Percentiles rank a stretch among this genome's conserved stretches.
phyloP scores from a whole-genome alignment of 2,329 filamentous ascomycete species.

The Neonectria ditissima region DNA sequence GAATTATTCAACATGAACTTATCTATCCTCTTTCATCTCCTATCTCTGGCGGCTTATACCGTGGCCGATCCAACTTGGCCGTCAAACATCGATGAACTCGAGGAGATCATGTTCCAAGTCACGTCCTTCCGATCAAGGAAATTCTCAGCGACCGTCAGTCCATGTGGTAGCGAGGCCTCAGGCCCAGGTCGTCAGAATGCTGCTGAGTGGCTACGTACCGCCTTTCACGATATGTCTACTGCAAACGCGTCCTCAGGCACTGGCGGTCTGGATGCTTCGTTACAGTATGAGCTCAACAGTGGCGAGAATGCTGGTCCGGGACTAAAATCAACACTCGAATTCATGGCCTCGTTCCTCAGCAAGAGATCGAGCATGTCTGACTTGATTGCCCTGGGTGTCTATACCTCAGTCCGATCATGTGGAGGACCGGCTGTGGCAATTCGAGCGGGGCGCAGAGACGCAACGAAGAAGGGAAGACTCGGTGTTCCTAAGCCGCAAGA shows the following conservation, averaged over 20 bases:
- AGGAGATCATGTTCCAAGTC: constrained; percentile 73
- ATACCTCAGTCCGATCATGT: constrained; percentile 69
- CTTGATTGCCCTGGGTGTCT: constrained; percentile 68
- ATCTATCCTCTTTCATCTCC: background rate
- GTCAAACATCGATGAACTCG: constrained; percentile 68
- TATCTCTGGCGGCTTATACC: constrained; percentile 50
- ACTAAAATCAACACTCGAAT: constrained; percentile 64
- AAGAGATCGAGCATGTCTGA: constrained; percentile 66
- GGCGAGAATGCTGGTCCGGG: constrained; percentile 69
- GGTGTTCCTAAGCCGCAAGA: constrained; percentile 71
- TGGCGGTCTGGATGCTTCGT: constrained; percentile 70
- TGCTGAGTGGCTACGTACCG: constrained; percentile 71
- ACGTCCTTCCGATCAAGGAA: constrained; percentile 65
- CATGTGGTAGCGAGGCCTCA: constrained; percentile 65
- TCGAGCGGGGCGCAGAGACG: constrained; percentile 66
- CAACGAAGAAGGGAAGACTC: constrained; percentile 56
- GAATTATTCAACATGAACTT: background rate
- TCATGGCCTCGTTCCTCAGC: constrained; percentile 66
- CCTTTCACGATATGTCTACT: constrained; percentile 72
- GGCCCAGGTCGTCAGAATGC: constrained; percentile 68
- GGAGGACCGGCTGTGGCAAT: constrained; percentile 68
- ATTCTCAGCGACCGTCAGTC: constrained; percentile 68
- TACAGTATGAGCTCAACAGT: constrained; percentile 68
- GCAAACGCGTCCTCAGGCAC: constrained; percentile 59
- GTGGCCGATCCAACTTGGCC: constrained; percentile 70